phyloP scores from a whole-genome alignment of 495 filamentous ascomycete genomes.

The Xylaria longipes region DNA sequence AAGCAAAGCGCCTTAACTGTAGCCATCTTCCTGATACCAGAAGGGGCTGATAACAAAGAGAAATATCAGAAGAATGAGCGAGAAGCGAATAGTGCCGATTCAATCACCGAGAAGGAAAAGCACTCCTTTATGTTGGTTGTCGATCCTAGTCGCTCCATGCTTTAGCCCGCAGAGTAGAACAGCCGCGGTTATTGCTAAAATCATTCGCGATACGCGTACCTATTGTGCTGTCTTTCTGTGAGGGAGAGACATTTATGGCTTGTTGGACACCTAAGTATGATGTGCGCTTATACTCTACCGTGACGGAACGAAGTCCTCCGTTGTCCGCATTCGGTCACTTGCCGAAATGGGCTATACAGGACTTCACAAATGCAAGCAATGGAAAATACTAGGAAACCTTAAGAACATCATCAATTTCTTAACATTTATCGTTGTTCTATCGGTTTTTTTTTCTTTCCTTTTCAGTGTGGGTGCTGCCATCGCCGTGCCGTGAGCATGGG shows the following conservation, averaged over 20 bases:
- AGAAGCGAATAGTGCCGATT: neutral
- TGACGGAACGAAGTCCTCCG: conserved; percentile 16
- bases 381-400: neutral
- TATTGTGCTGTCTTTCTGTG: neutral
- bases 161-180: neutral
- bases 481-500: too few relatives aligned
- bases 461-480: neutral
- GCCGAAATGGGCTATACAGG: conserved; percentile 4
- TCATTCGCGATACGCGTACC: neutral
- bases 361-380: neutral
- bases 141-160: neutral
- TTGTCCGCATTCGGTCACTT: conserved; percentile 6
- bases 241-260: conserved; percentile 11
- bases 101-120: neutral
- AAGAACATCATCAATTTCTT: neutral
- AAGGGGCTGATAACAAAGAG: neutral
- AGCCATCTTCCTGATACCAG: conserved; percentile 9
- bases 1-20: conserved; percentile 2
- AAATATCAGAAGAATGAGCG: neutral
- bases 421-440: neutral
- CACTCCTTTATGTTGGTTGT: neutral
- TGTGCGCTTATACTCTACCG: neutral
- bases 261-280: neutral
- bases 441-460: too few relatives aligned
- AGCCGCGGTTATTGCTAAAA: neutral